phyloP scores from a whole-genome alignment of 257 asterid species.

The Linderniella brevidens region DNA sequence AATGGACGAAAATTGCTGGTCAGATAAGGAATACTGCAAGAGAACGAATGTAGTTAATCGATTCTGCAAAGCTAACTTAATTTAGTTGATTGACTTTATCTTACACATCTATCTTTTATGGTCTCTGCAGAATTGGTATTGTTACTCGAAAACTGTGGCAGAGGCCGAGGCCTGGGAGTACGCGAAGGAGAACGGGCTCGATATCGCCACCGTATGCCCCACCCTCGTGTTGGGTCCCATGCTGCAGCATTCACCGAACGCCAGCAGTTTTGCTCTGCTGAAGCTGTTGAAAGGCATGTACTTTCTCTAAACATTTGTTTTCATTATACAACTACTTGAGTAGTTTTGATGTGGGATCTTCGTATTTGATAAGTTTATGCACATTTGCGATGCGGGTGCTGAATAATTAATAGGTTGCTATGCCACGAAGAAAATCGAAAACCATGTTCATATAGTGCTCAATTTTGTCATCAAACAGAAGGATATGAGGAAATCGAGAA shows the following conservation, averaged over 20 bases:
- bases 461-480: constrained; percentile 14
- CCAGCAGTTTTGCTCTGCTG: constrained; percentile 45
- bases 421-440: too few species aligned
- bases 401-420: too few species aligned
- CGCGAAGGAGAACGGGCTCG: constrained; percentile 38
- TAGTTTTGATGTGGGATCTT: too few species aligned
- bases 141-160: constrained; percentile 54
- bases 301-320: not conserved
- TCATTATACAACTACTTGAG: not conserved
- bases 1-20: constrained; percentile 70
- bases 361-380: too few species aligned
- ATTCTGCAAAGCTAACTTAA: not conserved
- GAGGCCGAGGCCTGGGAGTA: constrained; percentile 55
- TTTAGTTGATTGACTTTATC: constrained; percentile 1
- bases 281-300: constrained; percentile 48
- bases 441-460: not conserved
- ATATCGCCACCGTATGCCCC: constrained; percentile 48
- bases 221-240: constrained; percentile 50
- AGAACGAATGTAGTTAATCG: constrained; percentile 28
- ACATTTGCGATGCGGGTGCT: too few species aligned
- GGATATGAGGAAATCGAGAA: constrained; percentile 39
- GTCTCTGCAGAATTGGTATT: constrained; percentile 59
- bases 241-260: constrained; percentile 36
- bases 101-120: not conserved
- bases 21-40: constrained; percentile 66